These are phyloP conservation scores for Ustilago sp. DNA, from an alignment of 1,284 basidiomycete species.

Conservation along the genomic window DNA sequence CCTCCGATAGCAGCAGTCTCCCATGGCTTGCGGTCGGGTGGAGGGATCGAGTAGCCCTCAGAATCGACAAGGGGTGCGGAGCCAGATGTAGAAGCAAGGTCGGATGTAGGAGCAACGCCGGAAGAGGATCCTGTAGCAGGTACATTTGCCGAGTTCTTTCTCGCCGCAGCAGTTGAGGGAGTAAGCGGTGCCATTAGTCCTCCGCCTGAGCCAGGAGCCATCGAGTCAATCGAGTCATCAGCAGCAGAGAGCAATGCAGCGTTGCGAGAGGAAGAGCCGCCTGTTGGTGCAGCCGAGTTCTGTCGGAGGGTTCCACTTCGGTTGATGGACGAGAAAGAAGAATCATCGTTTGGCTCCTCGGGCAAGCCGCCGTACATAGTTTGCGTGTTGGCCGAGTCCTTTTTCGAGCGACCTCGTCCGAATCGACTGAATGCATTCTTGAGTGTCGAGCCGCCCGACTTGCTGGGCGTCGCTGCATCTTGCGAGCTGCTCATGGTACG, in stretches of 20 bases:
- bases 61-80: constrained; percentile 70
- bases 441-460: constrained; percentile 51
- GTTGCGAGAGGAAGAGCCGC: constrained; percentile 25
- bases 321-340: constrained; percentile 43
- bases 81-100: constrained; percentile 8
- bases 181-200: constrained; percentile 60
- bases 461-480: constrained; percentile 34
- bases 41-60: constrained; percentile 73
- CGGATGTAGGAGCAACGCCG: neutral
- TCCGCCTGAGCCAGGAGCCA: constrained; percentile 25
- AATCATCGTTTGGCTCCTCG: constrained; percentile 34
- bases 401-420: constrained; percentile 52
- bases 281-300: constrained; percentile 24
- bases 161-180: constrained; percentile 29
- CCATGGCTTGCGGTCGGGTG: constrained; percentile 72
- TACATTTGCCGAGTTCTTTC: constrained; percentile 22
- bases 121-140: constrained; percentile 9
- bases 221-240: constrained; percentile 50
- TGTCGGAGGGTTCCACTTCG: constrained; percentile 38
- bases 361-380: constrained; percentile 54
- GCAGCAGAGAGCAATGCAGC: constrained; percentile 13
- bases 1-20: constrained; percentile 48
- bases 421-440: constrained; percentile 60
- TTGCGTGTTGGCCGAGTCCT: constrained; percentile 45
- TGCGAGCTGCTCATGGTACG: constrained; percentile 28